phyloP scores from a whole-genome alignment of 495 filamentous ascomycete species.

The Neurospora africana region DNA sequence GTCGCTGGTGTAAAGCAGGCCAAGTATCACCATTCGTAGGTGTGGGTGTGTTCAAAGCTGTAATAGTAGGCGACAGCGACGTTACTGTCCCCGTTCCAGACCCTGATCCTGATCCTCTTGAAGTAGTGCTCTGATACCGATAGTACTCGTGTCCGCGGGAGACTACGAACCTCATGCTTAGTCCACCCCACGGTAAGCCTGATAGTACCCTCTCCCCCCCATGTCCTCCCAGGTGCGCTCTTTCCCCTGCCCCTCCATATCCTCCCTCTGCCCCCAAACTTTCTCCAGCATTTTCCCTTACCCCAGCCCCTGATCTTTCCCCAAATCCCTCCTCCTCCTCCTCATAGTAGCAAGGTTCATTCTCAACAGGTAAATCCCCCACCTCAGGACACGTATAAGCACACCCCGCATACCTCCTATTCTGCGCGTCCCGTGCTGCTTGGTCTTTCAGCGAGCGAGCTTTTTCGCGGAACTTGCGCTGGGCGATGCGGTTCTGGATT shows the following conservation, averaged over 20 bases:
- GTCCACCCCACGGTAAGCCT: constrained; percentile 54
- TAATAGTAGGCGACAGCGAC: background rate
- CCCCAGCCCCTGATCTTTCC: background rate
- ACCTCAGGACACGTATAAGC: constrained; percentile 46
- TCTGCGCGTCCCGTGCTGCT: constrained; percentile 43
- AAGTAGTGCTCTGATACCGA: background rate
- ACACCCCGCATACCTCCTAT: constrained; percentile 43
- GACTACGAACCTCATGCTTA: constrained; percentile 46
- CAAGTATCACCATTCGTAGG: background rate
- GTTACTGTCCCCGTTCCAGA: background rate
- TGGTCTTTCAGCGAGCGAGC: constrained; percentile 47
- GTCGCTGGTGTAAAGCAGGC: background rate
- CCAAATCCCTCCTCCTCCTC: background rate
- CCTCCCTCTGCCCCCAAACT: no score
- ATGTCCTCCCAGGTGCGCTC: background rate
- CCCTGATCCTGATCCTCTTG: background rate
- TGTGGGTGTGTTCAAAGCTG: background rate
- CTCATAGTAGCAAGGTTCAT: constrained; percentile 7
- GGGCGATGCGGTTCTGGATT: constrained; percentile 51
- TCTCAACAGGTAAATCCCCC: constrained; percentile 32
- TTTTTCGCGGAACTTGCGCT: constrained; percentile 54
- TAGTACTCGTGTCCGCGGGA: constrained; percentile 32
- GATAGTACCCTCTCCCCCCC: constrained; percentile 22
- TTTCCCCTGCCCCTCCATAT: background rate
- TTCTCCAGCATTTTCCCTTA: no score